Percentiles rank a stretch among this genome's conserved stretches.
phyloP scores from a whole-genome alignment of 2,329 filamentous ascomycete species.

The Colletotrichum sublineola region DNA sequence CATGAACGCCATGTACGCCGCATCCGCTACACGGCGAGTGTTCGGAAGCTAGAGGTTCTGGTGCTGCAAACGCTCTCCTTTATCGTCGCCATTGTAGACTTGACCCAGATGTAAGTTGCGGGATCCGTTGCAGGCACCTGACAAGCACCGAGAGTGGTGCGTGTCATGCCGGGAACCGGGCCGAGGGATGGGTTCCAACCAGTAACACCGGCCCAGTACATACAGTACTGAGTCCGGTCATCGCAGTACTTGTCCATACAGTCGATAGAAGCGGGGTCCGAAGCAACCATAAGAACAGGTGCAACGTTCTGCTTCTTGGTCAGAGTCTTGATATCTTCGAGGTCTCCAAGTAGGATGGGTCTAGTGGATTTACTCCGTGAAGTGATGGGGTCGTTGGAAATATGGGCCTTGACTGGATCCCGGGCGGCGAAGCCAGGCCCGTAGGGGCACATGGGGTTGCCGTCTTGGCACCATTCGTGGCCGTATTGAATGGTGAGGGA shows the following conservation, averaged over 20 bases:
- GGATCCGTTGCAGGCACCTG: slow-evolving; percentile 21
- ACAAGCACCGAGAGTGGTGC: slow-evolving; percentile 51
- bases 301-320: slow-evolving; percentile 11
- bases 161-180: slow-evolving; percentile 54
- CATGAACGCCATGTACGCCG: too few species aligned
- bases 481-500: slow-evolving; percentile 43
- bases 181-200: slow-evolving; percentile 51
- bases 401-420: slow-evolving; percentile 46
- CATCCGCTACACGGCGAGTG: too few species aligned
- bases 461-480: slow-evolving; percentile 46
- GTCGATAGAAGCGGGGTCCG: slow-evolving; percentile 38
- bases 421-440: slow-evolving; percentile 50
- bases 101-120: not conserved
- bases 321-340: not conserved
- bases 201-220: slow-evolving; percentile 56
- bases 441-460: slow-evolving; percentile 47
- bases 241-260: slow-evolving; percentile 50
- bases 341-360: not conserved
- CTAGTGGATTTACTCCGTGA: slow-evolving; percentile 29
- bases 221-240: slow-evolving; percentile 53
- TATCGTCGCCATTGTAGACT: not conserved
- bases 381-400: slow-evolving; percentile 49
- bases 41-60: not conserved
- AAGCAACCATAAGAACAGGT: slow-evolving; percentile 8
- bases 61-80: not conserved